Percentiles rank a stretch among this genome's conserved stretches.
Evolutionary conservation across 2,329 filamentous ascomycete genomes (phyloP).

Genomic region (Bipolaris oryzae): DNA sequence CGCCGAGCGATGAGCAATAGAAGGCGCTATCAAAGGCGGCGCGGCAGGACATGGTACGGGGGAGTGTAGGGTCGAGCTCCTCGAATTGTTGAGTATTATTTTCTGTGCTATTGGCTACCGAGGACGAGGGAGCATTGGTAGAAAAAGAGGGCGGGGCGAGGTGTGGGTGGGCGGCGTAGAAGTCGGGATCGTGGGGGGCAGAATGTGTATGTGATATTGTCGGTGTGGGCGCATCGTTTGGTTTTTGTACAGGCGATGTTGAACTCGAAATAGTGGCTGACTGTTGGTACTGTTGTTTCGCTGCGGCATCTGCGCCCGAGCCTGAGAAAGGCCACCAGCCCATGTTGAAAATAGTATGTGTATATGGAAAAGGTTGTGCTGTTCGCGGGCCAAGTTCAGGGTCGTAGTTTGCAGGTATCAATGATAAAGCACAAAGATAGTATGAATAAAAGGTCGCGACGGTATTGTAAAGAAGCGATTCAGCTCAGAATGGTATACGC

Average conservation of each 20-base stretch:
- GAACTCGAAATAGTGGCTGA: slow-evolving; percentile 17
- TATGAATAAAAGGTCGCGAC: no score
- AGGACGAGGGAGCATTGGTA: slow-evolving; percentile 15
- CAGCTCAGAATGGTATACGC: neutral
- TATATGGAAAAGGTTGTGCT: neutral
- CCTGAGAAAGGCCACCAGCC: slow-evolving; percentile 34
- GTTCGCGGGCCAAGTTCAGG: no score
- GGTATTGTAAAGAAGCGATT: neutral
- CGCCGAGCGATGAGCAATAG: slow-evolving; percentile 89
- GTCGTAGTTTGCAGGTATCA: no score
- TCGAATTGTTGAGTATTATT: slow-evolving; percentile 9
- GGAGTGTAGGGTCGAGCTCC: slow-evolving; percentile 58
- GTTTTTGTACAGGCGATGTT: slow-evolving; percentile 8
- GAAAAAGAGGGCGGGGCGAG: slow-evolving; percentile 46
- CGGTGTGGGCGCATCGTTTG: slow-evolving; percentile 17
- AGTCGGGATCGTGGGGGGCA: slow-evolving; percentile 59
- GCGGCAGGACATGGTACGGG: slow-evolving; percentile 84
- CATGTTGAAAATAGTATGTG: slow-evolving; percentile 17
- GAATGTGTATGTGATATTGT: slow-evolving; percentile 26
- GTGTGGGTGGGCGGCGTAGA: slow-evolving; percentile 59
- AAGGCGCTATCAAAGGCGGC: slow-evolving; percentile 90
- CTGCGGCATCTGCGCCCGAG: slow-evolving; percentile 18
- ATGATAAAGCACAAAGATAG: no score
- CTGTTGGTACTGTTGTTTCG: slow-evolving; percentile 14
- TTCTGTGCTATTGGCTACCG: slow-evolving; percentile 8